These are phyloP conservation scores for Senna tora DNA, from an alignment of 306 rosid species.

Conservation along the genomic window DNA sequence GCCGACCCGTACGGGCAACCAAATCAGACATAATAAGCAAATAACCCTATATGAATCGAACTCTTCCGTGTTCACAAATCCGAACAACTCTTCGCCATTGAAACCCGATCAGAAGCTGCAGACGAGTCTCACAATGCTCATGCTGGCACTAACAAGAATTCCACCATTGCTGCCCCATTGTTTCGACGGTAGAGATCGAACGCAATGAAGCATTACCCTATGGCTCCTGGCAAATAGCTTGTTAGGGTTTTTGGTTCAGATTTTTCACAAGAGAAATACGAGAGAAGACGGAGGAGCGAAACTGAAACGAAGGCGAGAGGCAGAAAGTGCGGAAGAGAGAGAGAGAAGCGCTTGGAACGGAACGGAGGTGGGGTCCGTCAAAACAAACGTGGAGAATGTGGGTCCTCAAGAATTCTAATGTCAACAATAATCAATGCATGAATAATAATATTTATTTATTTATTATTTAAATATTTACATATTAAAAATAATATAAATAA, in stretches of 20 bases:
- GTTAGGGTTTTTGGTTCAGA: conserved; percentile 29
- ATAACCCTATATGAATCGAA: neutral
- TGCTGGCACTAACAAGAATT: conserved; percentile 14
- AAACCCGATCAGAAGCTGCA: neutral
- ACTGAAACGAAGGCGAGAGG: conserved; percentile 13
- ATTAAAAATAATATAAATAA: too few relatives aligned
- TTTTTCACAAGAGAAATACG: neutral
- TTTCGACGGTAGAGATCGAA: conserved; percentile 12
- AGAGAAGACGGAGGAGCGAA: neutral
- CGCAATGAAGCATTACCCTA: conserved; percentile 26
- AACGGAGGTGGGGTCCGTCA: conserved; percentile 49
- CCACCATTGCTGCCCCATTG: conserved; percentile 29
- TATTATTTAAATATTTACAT: too few relatives aligned
- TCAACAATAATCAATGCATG: too few relatives aligned
- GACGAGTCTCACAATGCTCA: conserved; percentile 28
- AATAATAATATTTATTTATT: too few relatives aligned
- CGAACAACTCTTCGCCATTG: neutral
- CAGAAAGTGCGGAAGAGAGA: conserved; percentile 3
- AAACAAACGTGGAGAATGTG: conserved; percentile 42
- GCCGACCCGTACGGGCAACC: conserved; percentile 67
- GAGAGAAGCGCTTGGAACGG: conserved; percentile 53
- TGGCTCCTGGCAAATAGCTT: neutral
- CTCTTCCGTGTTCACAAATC: neutral
- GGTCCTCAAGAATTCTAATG: too few relatives aligned
- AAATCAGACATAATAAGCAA: conserved; percentile 52